Evolutionary conservation across 495 filamentous ascomycete species (phyloP).

Genomic region (Lindgomyces ingoldianus): DNA sequence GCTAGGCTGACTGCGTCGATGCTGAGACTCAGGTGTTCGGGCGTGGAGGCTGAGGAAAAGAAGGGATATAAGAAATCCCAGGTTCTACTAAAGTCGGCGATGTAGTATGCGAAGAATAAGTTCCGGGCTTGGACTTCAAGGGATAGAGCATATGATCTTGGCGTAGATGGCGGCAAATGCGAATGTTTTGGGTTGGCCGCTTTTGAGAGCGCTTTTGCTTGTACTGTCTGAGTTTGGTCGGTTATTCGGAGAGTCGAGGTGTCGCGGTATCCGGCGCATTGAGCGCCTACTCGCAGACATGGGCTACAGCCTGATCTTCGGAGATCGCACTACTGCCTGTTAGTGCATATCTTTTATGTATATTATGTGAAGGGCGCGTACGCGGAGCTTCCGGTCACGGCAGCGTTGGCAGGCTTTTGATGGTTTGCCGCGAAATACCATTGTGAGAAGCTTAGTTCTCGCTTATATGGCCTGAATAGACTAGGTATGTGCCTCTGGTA

Average conservation of each 20-base stretch:
- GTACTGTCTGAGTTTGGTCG: conserved; percentile 20
- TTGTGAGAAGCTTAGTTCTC: background rate
- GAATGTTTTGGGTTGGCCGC: background rate
- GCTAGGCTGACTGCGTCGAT: conserved; percentile 35
- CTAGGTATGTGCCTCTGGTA: background rate
- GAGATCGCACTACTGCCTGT: conserved; percentile 24
- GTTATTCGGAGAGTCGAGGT: conserved; percentile 18
- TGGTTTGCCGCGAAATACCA: conserved; percentile 37
- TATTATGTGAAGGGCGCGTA: background rate
- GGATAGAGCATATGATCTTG: background rate
- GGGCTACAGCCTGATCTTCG: conserved; percentile 2
- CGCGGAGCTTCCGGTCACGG: conserved; percentile 18
- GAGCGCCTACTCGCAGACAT: conserved; percentile 21
- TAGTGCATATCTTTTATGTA: background rate
- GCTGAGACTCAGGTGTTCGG: conserved; percentile 19
- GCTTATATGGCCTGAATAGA: background rate
- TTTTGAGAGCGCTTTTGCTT: conserved; percentile 1
- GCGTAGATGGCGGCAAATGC: background rate
- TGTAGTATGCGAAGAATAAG: conserved; percentile 30
- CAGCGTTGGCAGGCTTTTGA: conserved; percentile 34
- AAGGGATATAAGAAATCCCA: conserved; percentile 30
- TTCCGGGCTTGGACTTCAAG: conserved; percentile 20
- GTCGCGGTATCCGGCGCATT: conserved; percentile 33
- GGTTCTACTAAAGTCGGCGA: conserved; percentile 11
- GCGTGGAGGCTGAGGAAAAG: background rate